These are phyloP conservation scores for Alternaria brassicae DNA, from an alignment of 2,329 filamentous ascomycete species.

Conservation along the genomic window DNA sequence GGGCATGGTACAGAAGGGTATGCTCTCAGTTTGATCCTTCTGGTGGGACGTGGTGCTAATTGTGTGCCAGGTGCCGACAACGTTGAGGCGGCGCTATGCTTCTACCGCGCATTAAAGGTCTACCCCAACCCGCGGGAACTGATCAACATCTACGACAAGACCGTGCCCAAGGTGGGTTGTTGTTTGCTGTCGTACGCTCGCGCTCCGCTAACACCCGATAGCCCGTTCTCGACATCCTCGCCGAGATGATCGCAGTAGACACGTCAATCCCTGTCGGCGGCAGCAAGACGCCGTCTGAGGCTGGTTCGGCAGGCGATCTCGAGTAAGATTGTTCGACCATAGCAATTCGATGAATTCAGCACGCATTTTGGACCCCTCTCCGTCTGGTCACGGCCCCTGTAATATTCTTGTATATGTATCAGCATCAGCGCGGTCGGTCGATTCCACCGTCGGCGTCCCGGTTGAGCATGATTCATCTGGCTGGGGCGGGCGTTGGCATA, in stretches of 20 bases:
- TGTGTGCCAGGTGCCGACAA: conserved; percentile 64
- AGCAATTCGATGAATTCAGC: conserved; percentile 19
- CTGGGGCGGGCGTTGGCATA: conserved; percentile 28
- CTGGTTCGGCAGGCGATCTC: conserved; percentile 44
- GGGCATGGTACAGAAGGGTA: conserved; percentile 81
- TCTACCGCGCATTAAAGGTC: conserved; percentile 98
- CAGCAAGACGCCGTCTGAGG: conserved; percentile 47
- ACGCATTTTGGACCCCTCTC: conserved; percentile 25
- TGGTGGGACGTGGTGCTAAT: conserved; percentile 23
- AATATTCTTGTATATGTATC: conserved; percentile 49
- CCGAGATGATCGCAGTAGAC: conserved; percentile 97
- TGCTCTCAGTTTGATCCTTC: neutral
- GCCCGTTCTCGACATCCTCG: conserved; percentile 93
- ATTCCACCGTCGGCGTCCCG: conserved; percentile 37
- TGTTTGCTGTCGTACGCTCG: neutral
- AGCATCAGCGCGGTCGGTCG: conserved; percentile 29
- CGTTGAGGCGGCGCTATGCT: conserved; percentile 87
- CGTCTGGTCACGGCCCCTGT: conserved; percentile 34
- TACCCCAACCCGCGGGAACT: conserved; percentile 93
- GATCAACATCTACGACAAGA: conserved; percentile 98
- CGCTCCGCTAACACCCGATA: conserved; percentile 48
- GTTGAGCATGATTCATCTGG: conserved; percentile 28
- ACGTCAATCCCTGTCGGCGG: conserved; percentile 59
- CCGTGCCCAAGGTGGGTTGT: conserved; percentile 81
- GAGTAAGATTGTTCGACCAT: conserved; percentile 32